Conservation (phyloP, 495 filamentous ascomycete genomes). For the Aspergillus incahuasiensis region DNA sequence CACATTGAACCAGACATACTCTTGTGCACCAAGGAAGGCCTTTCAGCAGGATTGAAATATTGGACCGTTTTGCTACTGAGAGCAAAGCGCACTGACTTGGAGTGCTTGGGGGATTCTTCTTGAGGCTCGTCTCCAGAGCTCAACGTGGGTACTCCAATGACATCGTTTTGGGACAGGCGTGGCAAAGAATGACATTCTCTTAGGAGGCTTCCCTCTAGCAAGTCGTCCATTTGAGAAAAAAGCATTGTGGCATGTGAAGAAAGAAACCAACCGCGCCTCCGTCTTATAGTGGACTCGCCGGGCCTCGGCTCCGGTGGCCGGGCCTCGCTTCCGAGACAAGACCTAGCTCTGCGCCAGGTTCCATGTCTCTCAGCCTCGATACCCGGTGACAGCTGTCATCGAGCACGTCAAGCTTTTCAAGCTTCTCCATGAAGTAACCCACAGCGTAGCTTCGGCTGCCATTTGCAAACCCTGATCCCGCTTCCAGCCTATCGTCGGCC, state of each 20-base stretch:
- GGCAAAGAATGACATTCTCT: not conserved
- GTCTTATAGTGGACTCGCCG: not conserved
- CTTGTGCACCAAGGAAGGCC: not conserved
- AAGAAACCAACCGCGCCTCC: not conserved
- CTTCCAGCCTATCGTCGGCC: not conserved
- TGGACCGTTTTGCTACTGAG: not conserved
- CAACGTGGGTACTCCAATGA: not conserved
- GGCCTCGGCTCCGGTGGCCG: not conserved
- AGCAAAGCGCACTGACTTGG: not conserved
- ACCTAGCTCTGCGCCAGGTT: not conserved
- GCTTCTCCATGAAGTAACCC: not conserved
- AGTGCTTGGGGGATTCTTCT: not conserved
- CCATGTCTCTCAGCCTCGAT: not conserved
- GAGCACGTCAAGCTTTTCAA: not conserved
- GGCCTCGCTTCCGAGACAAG: not conserved
- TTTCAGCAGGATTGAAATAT: slow-evolving; percentile 2
- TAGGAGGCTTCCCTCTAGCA: not conserved
- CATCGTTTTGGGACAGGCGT: not conserved
- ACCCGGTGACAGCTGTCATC: not conserved
- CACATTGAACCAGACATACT: not conserved
- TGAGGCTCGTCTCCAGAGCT: too few species aligned
- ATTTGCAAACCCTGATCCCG: not conserved
- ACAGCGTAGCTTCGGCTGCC: not conserved
- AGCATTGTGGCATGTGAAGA: not conserved
- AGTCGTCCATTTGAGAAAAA: not conserved